phyloP scores from a whole-genome alignment of 2,329 filamentous ascomycete genomes.

The Paracorniculantispora psalliotae region DNA sequence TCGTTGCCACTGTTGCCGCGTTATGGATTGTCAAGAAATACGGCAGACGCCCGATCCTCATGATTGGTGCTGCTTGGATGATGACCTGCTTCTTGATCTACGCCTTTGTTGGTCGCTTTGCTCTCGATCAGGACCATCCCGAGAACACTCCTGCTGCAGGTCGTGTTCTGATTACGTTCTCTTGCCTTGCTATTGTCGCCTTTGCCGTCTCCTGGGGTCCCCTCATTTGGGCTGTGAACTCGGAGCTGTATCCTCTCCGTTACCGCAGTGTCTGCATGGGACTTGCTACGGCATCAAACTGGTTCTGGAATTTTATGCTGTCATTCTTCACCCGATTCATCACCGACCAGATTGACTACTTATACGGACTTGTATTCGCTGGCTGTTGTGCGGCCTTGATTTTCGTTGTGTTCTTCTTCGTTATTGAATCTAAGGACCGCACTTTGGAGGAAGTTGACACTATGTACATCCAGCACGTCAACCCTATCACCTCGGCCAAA shows the following conservation, averaged over 20 bases:
- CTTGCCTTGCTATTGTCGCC: slow-evolving; percentile 62
- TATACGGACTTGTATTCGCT: slow-evolving; percentile 67
- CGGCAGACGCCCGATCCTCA: slow-evolving; percentile 59
- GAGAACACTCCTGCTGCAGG: slow-evolving; percentile 45
- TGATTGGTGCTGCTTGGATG: slow-evolving; percentile 59
- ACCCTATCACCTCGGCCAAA: slow-evolving; percentile 41
- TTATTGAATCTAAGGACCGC: slow-evolving; percentile 67
- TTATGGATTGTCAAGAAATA: slow-evolving; percentile 62
- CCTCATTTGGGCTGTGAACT: slow-evolving; percentile 61
- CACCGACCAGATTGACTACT: slow-evolving; percentile 62
- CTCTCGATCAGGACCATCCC: slow-evolving; percentile 37
- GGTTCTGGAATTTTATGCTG: slow-evolving; percentile 61
- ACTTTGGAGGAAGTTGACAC: slow-evolving; percentile 72
- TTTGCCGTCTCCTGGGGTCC: slow-evolving; percentile 69
- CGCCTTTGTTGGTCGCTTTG: slow-evolving; percentile 44
- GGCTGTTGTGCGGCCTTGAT: slow-evolving; percentile 60
- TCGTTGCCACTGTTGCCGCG: slow-evolving; percentile 59
- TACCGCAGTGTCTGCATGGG: slow-evolving; percentile 52
- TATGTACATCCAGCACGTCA: slow-evolving; percentile 59
- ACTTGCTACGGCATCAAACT: slow-evolving; percentile 54
- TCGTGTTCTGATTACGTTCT: slow-evolving; percentile 60
- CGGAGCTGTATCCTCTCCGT: slow-evolving; percentile 58
- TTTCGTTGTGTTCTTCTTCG: slow-evolving; percentile 67
- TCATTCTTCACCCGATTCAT: slow-evolving; percentile 65
- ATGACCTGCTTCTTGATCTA: slow-evolving; percentile 48